Conservation (phyloP, 768 basidiomycete species). For the Dacryopinax spathularia region DNA sequence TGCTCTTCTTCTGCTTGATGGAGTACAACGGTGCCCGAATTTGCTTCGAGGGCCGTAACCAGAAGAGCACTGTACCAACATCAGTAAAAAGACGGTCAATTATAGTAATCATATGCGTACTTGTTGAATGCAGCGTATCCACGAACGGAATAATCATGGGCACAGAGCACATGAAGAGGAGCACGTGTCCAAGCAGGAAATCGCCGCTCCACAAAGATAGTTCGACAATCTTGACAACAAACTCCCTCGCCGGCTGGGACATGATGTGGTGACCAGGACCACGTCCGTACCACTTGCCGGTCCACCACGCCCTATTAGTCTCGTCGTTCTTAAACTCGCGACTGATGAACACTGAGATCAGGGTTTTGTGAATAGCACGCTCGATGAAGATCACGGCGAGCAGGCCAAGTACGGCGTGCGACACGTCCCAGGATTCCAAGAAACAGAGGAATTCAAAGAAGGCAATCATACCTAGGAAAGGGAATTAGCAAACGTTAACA, state of each 20-base stretch:
- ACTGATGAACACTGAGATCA: slow-evolving; percentile 86
- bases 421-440: slow-evolving; percentile 80
- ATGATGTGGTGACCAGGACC: slow-evolving; percentile 80
- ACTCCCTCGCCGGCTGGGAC: slow-evolving; percentile 97
- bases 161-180: slow-evolving; percentile 81
- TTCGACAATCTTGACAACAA: slow-evolving; percentile 94
- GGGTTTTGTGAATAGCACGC: slow-evolving; percentile 80
- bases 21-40: slow-evolving; percentile 85
- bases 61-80: slow-evolving; percentile 33
- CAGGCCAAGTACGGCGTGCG: slow-evolving; percentile 85
- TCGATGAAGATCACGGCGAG: slow-evolving; percentile 86
- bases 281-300: slow-evolving; percentile 91
- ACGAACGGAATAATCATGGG: slow-evolving; percentile 83
- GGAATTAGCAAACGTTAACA: not conserved
- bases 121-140: slow-evolving; percentile 78
- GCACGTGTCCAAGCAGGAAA: slow-evolving; percentile 70
- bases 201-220: slow-evolving; percentile 91
- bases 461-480: slow-evolving; percentile 42
- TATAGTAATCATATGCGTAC: slow-evolving; percentile 35
- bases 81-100: slow-evolving; percentile 8
- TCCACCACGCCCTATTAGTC: slow-evolving; percentile 98
- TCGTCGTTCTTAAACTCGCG: slow-evolving; percentile 99
- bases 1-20: slow-evolving; percentile 75
- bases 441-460: slow-evolving; percentile 99
- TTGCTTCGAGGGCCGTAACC: slow-evolving; percentile 88